phyloP scores from a whole-genome alignment of 768 basidiomycete species.

The Trametes punicea region DNA sequence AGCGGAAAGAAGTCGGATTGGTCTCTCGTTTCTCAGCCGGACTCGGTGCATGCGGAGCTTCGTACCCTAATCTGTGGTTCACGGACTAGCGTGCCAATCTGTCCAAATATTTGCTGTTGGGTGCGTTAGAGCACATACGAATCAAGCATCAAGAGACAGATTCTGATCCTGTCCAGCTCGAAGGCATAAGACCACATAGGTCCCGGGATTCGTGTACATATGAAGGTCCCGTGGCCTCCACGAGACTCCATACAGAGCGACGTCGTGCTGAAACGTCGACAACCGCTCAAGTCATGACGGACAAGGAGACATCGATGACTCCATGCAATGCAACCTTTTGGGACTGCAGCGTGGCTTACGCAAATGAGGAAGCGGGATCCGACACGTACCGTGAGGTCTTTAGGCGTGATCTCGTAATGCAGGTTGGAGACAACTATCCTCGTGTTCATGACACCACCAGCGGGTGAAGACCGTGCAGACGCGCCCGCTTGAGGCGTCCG shows the following conservation, averaged over 20 bases:
- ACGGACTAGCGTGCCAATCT: constrained; percentile 87
- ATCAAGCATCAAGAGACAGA: neutral
- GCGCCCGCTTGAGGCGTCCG: constrained; percentile 25
- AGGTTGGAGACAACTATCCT: constrained; percentile 81
- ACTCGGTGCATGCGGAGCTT: constrained; percentile 43
- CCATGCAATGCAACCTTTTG: too few relatives aligned
- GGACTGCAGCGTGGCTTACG: too few relatives aligned
- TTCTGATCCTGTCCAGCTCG: too few relatives aligned
- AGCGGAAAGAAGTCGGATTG: constrained; percentile 41
- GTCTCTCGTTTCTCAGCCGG: constrained; percentile 54
- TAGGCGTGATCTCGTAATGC: constrained; percentile 88
- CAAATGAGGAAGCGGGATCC: neutral
- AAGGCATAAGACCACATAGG: too few relatives aligned
- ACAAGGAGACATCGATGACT: neutral
- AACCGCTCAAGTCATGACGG: too few relatives aligned
- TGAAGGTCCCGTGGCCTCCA: too few relatives aligned
- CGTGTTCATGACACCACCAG: constrained; percentile 37
- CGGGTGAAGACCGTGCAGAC: constrained; percentile 18
- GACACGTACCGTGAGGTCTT: constrained; percentile 76
- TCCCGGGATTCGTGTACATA: too few relatives aligned
- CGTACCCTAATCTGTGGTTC: constrained; percentile 96
- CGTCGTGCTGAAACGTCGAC: too few relatives aligned
- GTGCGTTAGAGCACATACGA: neutral
- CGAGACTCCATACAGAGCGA: too few relatives aligned
- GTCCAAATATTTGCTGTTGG: constrained; percentile 79